Evolutionary conservation across 2,329 filamentous ascomycete genomes (phyloP).

Genomic region (Grosmannia serpens): DNA sequence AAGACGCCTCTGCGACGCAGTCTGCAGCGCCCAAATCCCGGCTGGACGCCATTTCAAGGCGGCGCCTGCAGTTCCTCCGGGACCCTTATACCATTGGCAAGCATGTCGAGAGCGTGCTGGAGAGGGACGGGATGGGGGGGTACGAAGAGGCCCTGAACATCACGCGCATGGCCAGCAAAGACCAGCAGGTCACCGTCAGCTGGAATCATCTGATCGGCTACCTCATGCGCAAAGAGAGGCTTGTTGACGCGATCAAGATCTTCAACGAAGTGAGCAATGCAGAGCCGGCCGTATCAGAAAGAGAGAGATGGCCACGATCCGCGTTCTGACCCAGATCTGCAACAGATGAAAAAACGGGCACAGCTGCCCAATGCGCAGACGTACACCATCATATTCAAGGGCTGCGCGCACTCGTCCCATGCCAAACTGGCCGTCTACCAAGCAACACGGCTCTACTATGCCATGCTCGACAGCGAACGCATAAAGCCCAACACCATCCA

Average conservation of each 20-base stretch:
- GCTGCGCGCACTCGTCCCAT: slow-evolving; percentile 52
- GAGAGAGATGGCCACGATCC: not conserved
- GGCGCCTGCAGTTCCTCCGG: slow-evolving; percentile 31
- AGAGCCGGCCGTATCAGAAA: not conserved
- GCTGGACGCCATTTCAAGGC: not conserved
- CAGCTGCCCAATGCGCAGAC: slow-evolving; percentile 73
- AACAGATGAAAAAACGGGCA: slow-evolving; percentile 85
- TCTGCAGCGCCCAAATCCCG: not conserved
- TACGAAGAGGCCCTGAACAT: slow-evolving; percentile 57
- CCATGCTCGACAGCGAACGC: slow-evolving; percentile 51
- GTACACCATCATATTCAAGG: slow-evolving; percentile 72
- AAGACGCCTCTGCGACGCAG: not conserved
- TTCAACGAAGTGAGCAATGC: slow-evolving; percentile 63
- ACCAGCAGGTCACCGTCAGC: slow-evolving; percentile 55
- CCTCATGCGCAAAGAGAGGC: slow-evolving; percentile 46
- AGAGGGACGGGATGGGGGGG: slow-evolving; percentile 43
- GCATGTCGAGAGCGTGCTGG: slow-evolving; percentile 51
- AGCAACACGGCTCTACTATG: slow-evolving; percentile 66
- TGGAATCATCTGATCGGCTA: slow-evolving; percentile 84
- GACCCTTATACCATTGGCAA: slow-evolving; percentile 66
- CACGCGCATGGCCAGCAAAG: slow-evolving; percentile 56
- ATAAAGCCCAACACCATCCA: slow-evolving; percentile 69
- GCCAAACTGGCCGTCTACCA: slow-evolving; percentile 49
- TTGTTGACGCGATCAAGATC: slow-evolving; percentile 61
- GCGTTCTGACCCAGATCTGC: not conserved